These are phyloP conservation scores for Nitzschia sp. DNA, from an alignment of 108 stramenopile genomes.

Conservation along the genomic window DNA sequence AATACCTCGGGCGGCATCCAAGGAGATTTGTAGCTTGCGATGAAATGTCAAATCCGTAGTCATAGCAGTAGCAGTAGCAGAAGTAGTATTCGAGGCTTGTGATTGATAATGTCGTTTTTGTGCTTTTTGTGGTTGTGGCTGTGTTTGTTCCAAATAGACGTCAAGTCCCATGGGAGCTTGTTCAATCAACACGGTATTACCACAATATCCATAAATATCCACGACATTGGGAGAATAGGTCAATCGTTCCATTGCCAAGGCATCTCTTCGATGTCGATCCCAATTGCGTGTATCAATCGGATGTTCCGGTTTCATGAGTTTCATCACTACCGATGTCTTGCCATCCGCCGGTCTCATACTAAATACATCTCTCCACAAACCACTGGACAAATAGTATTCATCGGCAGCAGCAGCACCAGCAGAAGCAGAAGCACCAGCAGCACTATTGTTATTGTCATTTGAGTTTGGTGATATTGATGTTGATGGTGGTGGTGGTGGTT, in stretches of 20 bases:
- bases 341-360: conserved; percentile 20
- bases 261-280: conserved; percentile 85
- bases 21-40: conserved; percentile 53
- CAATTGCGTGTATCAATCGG: conserved; percentile 67
- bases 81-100: no score
- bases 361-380: conserved; percentile 75
- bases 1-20: conserved; percentile 66
- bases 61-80: background rate
- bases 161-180: conserved; percentile 61
- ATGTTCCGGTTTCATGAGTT: conserved; percentile 78
- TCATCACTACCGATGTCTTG: conserved; percentile 54
- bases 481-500: no score
- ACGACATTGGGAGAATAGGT: conserved; percentile 61
- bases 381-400: conserved; percentile 51
- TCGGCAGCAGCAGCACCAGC: no score
- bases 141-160: conserved; percentile 29
- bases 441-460: conserved; percentile 9
- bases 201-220: conserved; percentile 73
- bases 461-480: no score
- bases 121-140: conserved; percentile 1
- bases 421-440: no score
- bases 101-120: no score
- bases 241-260: conserved; percentile 74
- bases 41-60: conserved; percentile 2
- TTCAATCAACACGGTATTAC: conserved; percentile 76